Evolutionary conservation across 768 basidiomycete genomes (phyloP), one percentile per base, ranked within the genome.

Genomic region (Mrakia blollopis): DNA sequence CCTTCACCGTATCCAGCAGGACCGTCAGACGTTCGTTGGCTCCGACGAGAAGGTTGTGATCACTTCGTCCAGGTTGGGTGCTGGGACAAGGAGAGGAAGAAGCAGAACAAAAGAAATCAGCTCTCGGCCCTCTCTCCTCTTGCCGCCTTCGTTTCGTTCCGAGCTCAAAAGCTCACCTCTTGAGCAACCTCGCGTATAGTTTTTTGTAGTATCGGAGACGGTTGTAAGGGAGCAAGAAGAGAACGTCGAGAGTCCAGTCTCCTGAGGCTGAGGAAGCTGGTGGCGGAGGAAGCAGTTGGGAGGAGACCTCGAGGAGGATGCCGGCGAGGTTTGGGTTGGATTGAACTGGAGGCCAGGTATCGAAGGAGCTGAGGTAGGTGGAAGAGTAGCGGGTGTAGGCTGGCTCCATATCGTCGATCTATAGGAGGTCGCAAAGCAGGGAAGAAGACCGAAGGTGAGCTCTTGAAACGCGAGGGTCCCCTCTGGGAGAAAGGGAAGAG

Each of bases 181-280:
- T 93, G 68, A 98, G 85, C 63, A 98, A 85, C 69, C 91, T 89
- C 71, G 88, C 87, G 82, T 98, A 98, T 0, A 98, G 86, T 82
- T 91, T 95, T 81, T 89, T 90, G 86, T 98, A 98, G 84, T 99
- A 98, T 80, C 89, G 89, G 75, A 99, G 85, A 61, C 97, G 89
- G 21, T 86, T 86, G 81, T 90, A 91, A 0, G 97, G 97, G 13
- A 98, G 87, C 18, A 91, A 84, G 85, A 99, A 99, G 30, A 98
- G 86, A 11, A 88, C 85, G 81, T 98, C 96, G 21, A 98, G 85
- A 0, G 93, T 91, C 93, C 95, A 97, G 16, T 30, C 82, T 9
- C 86, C 84, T 14, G 63, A 57, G 4, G 73, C 61, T 21, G 57
- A 65, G 35, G 47, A 54, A 78, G 80, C 37, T 21, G 74, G 32